Evolutionary conservation across 768 basidiomycete genomes (phyloP).

Genomic region (Boletus pseudo-olivaceus): DNA sequence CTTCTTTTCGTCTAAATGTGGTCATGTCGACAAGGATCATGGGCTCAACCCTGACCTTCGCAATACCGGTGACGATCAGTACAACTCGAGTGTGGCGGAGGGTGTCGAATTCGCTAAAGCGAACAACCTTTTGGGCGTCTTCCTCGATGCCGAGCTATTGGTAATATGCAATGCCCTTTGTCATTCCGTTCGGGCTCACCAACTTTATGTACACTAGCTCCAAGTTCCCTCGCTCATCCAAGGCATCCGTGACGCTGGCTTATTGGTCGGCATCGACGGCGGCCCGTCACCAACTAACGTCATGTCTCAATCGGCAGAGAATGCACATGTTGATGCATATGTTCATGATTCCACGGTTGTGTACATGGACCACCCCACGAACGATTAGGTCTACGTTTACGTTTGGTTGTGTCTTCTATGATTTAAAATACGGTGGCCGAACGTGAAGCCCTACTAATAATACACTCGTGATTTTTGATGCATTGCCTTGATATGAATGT

Average conservation of each 20-base stretch:
- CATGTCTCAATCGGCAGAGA: slow-evolving; percentile 40
- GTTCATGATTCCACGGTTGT: slow-evolving; percentile 61
- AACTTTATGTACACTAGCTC: slow-evolving; percentile 37
- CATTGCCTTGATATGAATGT: slow-evolving; percentile 21
- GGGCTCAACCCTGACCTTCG: slow-evolving; percentile 35
- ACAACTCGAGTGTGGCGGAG: slow-evolving; percentile 72
- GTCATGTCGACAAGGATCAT: slow-evolving; percentile 45
- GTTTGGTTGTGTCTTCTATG: slow-evolving; percentile 17
- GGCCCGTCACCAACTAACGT: slow-evolving; percentile 39
- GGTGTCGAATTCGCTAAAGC: slow-evolving; percentile 91
- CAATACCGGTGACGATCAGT: slow-evolving; percentile 44
- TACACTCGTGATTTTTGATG: slow-evolving; percentile 22
- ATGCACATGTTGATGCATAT: slow-evolving; percentile 62
- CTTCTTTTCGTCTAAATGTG: slow-evolving; percentile 89
- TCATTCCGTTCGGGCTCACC: slow-evolving; percentile 14
- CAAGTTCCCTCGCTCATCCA: slow-evolving; percentile 88
- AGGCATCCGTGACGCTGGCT: slow-evolving; percentile 82
- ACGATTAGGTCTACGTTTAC: slow-evolving; percentile 38
- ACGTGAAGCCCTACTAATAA: slow-evolving; percentile 13
- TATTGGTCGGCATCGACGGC: slow-evolving; percentile 86
- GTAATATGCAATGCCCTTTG: slow-evolving; percentile 42
- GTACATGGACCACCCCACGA: slow-evolving; percentile 60
- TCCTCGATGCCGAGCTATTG: slow-evolving; percentile 82
- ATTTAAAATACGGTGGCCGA: slow-evolving; percentile 25
- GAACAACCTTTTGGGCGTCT: slow-evolving; percentile 91